Percentiles rank a stretch among this genome's conserved stretches.
phyloP scores from a whole-genome alignment of 179 eudicot genomes.

The Gypsophila paniculata region DNA sequence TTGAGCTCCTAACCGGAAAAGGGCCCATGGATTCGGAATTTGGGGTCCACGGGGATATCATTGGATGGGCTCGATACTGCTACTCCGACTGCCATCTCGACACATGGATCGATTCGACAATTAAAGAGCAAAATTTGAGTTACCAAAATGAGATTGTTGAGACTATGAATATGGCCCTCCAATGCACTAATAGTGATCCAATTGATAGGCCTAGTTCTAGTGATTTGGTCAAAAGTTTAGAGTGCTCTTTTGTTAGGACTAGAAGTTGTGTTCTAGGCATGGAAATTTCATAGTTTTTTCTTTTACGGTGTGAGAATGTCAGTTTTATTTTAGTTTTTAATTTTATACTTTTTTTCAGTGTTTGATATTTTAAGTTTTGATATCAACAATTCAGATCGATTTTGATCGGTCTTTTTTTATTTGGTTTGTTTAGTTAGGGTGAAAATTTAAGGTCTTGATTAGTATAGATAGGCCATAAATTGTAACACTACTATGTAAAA shows the following conservation, averaged over 20 bases:
- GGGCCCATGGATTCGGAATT: conserved; percentile 43
- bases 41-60: conserved; percentile 44
- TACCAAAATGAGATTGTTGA: conserved; percentile 58
- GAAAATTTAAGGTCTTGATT: conserved; percentile 9
- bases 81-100: conserved; percentile 85
- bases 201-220: conserved; percentile 53
- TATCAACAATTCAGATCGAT: background rate
- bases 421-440: conserved; percentile 15
- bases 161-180: conserved; percentile 69
- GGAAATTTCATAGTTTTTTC: conserved; percentile 27
- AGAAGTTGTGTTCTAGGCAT: conserved; percentile 48
- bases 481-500: conserved; percentile 2
- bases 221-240: conserved; percentile 56
- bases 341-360: background rate
- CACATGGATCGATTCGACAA: conserved; percentile 60
- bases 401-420: background rate
- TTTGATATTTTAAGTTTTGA: conserved; percentile 12
- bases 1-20: conserved; percentile 68
- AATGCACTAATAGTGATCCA: conserved; percentile 65
- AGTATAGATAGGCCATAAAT: conserved; percentile 3
- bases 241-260: conserved; percentile 35
- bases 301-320: background rate
- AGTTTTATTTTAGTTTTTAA: background rate
- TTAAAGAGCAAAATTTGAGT: conserved; percentile 28
- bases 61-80: conserved; percentile 78